These are phyloP conservation scores for Balansia obtecta DNA, from an alignment of 2,329 filamentous ascomycete species.

Conservation along the genomic window DNA sequence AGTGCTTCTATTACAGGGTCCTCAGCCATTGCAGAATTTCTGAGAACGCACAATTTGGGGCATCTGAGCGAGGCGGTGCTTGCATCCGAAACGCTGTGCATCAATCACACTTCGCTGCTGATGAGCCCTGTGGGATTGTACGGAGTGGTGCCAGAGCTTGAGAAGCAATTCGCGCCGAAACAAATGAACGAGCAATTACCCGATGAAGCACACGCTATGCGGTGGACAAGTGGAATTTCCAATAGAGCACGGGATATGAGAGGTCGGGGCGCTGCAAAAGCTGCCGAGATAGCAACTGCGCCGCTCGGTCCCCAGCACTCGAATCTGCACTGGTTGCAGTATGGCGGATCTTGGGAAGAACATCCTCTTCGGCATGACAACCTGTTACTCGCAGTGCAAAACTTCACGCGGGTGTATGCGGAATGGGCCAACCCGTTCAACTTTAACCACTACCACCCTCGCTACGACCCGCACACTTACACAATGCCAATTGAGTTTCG, in stretches of 20 bases:
- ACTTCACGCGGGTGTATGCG: slow-evolving; percentile 24
- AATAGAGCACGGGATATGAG: background rate
- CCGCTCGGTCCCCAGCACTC: background rate
- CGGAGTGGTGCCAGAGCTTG: background rate
- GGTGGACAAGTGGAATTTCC: background rate
- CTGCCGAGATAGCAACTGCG: slow-evolving; percentile 1
- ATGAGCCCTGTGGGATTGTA: background rate
- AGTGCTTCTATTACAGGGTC: background rate
- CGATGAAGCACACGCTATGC: background rate
- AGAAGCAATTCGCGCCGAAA: background rate
- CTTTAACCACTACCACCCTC: slow-evolving; percentile 25
- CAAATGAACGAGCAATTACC: background rate
- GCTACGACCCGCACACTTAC: slow-evolving; percentile 29
- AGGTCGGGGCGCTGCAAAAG: too few relatives aligned
- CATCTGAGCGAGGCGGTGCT: background rate
- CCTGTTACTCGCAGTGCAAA: slow-evolving; percentile 23
- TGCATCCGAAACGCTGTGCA: background rate
- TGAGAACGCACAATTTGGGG: background rate
- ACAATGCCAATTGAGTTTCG: slow-evolving; percentile 30
- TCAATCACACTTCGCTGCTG: background rate
- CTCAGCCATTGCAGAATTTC: background rate
- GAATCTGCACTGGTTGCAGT: slow-evolving; percentile 21
- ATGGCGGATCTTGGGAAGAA: slow-evolving; percentile 29
- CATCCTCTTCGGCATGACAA: slow-evolving; percentile 27
- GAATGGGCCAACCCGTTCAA: slow-evolving; percentile 31